These are phyloP conservation scores for Cystobasidiaceae sp. DNA, from an alignment of 1,284 basidiomycete species.

Conservation along the genomic window DNA sequence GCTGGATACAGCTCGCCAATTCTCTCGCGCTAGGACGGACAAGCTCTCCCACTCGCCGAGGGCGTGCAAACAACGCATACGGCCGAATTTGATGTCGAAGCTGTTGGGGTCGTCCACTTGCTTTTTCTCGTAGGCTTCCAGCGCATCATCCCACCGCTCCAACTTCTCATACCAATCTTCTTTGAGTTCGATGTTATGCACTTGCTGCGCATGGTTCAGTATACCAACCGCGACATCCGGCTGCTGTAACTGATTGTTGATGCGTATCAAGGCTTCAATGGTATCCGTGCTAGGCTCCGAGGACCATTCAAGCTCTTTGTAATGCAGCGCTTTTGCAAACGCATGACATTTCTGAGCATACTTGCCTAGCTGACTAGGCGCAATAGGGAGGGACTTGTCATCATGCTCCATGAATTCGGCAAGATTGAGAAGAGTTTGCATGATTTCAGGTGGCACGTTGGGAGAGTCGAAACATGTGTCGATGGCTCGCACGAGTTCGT, in stretches of 20 bases:
- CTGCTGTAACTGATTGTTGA: constrained; percentile 96
- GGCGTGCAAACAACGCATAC: constrained; percentile 94
- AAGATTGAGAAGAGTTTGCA: constrained; percentile 90
- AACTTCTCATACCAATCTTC: constrained; percentile 98
- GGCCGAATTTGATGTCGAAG: constrained; percentile 70
- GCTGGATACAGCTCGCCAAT: constrained; percentile 72
- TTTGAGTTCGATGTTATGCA: constrained; percentile 61
- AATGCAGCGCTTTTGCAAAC: constrained; percentile 96
- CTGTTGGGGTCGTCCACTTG: constrained; percentile 63
- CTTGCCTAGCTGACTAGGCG: constrained; percentile 86
- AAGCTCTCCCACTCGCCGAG: constrained; percentile 97
- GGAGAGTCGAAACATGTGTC: constrained; percentile 78
- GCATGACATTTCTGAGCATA: constrained; percentile 91
- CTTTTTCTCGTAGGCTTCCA: constrained; percentile 79
- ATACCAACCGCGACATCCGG: constrained; percentile 95
- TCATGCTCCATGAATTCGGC: constrained; percentile 99
- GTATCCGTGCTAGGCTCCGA: constrained; percentile 72
- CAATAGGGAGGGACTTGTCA: constrained; percentile 91
- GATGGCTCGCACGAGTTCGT: constrained; percentile 86
- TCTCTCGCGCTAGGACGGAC: constrained; percentile 77
- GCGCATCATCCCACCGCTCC: constrained; percentile 92
- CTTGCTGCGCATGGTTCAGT: constrained; percentile 71
- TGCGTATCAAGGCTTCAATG: constrained; percentile 90
- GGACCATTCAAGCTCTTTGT: constrained; percentile 98
- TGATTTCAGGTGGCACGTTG: constrained; percentile 78